phyloP scores from a whole-genome alignment of 495 filamentous ascomycete species.

The Antarctomyces pellizariae region DNA sequence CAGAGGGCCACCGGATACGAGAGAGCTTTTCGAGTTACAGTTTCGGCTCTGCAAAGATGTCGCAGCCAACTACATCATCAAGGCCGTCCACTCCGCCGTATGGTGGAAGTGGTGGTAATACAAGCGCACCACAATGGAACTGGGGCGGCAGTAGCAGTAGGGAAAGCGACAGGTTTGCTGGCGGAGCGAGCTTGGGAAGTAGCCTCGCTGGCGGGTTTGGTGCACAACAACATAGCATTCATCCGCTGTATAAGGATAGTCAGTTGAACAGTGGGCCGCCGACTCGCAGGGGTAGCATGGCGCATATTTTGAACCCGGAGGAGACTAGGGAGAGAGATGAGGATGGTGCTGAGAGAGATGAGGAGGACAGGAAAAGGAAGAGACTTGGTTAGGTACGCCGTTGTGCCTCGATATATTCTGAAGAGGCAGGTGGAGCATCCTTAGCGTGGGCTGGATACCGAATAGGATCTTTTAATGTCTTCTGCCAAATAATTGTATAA shows the following conservation, averaged over 20 bases:
- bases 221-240: no score
- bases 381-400: no score
- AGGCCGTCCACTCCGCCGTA: conserved; percentile 47
- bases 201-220: conserved; percentile 13
- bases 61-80: conserved; percentile 31
- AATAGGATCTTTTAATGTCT: no score
- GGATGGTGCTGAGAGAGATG: conserved; percentile 31
- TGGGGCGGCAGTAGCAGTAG: conserved; percentile 23
- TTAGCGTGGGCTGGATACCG: no score
- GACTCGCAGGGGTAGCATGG: conserved; percentile 32
- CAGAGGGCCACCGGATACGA: conserved; percentile 57
- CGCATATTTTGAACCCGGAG: conserved; percentile 59
- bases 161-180: no score
- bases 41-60: conserved; percentile 27
- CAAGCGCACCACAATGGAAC: conserved; percentile 24
- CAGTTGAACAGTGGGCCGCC: conserved; percentile 32
- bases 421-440: no score
- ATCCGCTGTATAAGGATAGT: conserved; percentile 23
- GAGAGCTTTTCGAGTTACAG: conserved; percentile 70
- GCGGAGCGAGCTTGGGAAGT: conserved; percentile 14
- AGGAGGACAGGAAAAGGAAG: conserved; percentile 62
- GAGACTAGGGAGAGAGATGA: conserved; percentile 51
- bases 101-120: conserved; percentile 18
- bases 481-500: no score
- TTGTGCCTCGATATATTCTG: no score